These are phyloP conservation scores for Udeniomyces megalosporus DNA, from an alignment of 768 basidiomycete genomes.

Conservation along the genomic window DNA sequence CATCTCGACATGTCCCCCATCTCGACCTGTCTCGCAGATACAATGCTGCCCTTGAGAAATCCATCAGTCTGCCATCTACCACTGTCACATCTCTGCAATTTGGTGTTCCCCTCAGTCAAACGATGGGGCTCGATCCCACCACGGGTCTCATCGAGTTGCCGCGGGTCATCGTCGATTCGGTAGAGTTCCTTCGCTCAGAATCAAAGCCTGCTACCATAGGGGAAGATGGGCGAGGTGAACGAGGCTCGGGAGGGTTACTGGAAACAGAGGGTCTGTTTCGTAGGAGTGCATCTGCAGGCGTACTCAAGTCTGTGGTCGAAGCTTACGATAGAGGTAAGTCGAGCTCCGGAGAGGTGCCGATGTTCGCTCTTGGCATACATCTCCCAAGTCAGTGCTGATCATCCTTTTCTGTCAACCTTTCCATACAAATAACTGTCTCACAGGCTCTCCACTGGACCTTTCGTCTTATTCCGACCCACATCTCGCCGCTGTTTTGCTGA, in stretches of 20 bases:
- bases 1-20: not conserved
- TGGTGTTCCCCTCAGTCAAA: constrained; percentile 60
- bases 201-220: no score
- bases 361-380: no score
- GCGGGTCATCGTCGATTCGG: constrained; percentile 57
- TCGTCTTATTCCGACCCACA: constrained; percentile 60
- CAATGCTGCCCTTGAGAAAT: constrained; percentile 55
- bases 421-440: not conserved
- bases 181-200: constrained; percentile 50
- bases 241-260: constrained; percentile 38
- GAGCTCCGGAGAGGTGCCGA: no score
- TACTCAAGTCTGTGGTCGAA: constrained; percentile 58
- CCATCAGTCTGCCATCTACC: constrained; percentile 50
- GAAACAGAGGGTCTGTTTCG: constrained; percentile 66
- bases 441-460: constrained; percentile 55
- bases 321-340: constrained; percentile 72
- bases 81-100: constrained; percentile 46
- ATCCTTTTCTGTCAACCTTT: not conserved
- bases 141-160: constrained; percentile 69
- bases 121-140: constrained; percentile 58
- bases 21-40: constrained; percentile 42
- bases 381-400: no score
- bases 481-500: constrained; percentile 67
- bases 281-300: constrained; percentile 53
- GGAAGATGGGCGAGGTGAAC: no score